Evolutionary conservation across 2,329 filamentous ascomycete genomes (phyloP), one percentile per base, ranked within the genome.

Genomic region (Trichoderma semiorbis): DNA sequence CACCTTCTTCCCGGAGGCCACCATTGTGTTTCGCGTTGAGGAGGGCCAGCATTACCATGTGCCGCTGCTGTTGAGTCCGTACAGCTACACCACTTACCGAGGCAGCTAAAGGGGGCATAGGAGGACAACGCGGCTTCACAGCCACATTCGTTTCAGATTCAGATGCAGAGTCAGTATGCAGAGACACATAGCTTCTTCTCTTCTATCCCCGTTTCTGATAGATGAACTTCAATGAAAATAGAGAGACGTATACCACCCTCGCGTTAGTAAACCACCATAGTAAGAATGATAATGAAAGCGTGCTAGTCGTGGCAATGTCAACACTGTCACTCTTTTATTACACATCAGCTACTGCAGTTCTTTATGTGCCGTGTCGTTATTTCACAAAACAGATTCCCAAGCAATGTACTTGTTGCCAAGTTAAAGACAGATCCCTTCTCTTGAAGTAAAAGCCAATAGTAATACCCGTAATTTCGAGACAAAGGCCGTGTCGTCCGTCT

Each of bases 11-110:
- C 89, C 89, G 53, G 86, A 89, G 81, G 88, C 87, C 21, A 81
- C 81, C 18, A 84, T 91, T 50, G 83, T 84, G 1, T 89, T 89
- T 73, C 82, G 83, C 63, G 86, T 90, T 26, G 78, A 82, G 12
- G 81, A 83, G 77, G 86, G 85, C 26, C 89, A 93, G 85, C 89
- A 92, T 78, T 95, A 93, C 78, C 93, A 96, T 83, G 92, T 96
- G 3, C 93, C 93, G 58, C 81, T 96, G 78, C 79, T 96, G 80
- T 80, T 95, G 82, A 90, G 91, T 74, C 93, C 93, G 34, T 95
- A 91, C 82, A 92, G 91, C 79, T 96, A 94, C 82, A 92, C 91
- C 53, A 95, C 93, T 11, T 96, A 96, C 81, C 85, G 93, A 62
- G 93, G 93, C 18, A 93, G 91, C 79, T 94, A 83, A 84, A 43